Conservation (phyloP, 148 eudicot species). For the Agrostemma githago region DNA sequence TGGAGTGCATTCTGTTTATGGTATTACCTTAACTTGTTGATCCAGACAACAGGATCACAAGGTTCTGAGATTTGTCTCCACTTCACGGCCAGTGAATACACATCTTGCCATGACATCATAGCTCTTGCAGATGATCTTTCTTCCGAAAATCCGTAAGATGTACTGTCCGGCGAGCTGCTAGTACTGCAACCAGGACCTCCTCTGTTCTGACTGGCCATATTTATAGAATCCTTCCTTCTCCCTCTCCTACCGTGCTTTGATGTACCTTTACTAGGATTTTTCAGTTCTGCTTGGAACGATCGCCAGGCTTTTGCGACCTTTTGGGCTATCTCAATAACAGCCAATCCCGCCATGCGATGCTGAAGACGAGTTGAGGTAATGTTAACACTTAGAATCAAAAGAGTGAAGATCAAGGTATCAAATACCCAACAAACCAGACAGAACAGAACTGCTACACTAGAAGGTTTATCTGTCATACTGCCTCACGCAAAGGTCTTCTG, state of each 20-base stretch:
- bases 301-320: conserved; percentile 94
- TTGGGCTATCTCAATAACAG: conserved; percentile 97
- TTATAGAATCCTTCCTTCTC: conserved; percentile 65
- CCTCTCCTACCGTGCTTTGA: conserved; percentile 61
- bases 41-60: conserved; percentile 97
- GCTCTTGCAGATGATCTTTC: conserved; percentile 66
- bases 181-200: conserved; percentile 96
- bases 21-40: conserved; percentile 78
- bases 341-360: conserved; percentile 99
- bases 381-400: neutral
- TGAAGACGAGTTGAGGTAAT: conserved; percentile 30
- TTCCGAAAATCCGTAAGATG: conserved; percentile 45
- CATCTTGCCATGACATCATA: conserved; percentile 75
- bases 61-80: conserved; percentile 99
- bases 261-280: conserved; percentile 56
- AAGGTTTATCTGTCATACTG: conserved; percentile 6
- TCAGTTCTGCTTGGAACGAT: conserved; percentile 71
- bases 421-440: neutral
- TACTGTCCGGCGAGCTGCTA: conserved; percentile 59
- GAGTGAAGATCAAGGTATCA: neutral
- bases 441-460: neutral
- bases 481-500: neutral
- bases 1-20: neutral
- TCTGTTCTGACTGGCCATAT: conserved; percentile 72
- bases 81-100: conserved; percentile 84